Percentiles rank a stretch among this genome's conserved stretches.
Conservation (phyloP, 2,329 filamentous ascomycete species). For the Elsinoe perseae region DNA sequence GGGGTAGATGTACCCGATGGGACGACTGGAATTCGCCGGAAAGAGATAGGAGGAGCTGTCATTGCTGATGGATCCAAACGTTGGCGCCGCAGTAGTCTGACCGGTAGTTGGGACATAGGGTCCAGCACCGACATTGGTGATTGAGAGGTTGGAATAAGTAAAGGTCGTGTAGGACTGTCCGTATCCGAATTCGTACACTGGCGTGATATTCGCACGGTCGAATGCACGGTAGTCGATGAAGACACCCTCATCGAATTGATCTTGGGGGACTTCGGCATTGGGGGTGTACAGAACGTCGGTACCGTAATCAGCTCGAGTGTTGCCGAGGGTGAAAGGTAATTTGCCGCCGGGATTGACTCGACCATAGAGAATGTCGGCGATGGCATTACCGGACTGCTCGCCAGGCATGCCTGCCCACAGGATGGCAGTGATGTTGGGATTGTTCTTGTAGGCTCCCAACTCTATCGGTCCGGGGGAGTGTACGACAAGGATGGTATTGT, state of each 20-base stretch:
- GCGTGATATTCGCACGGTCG: conserved; percentile 45
- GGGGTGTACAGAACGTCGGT: conserved; percentile 55
- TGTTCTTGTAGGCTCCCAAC: conserved; percentile 62
- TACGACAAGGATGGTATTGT: conserved; percentile 82
- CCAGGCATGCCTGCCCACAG: conserved; percentile 71
- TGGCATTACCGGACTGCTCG: conserved; percentile 68
- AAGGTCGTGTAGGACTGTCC: conserved; percentile 78
- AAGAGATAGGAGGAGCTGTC: conserved; percentile 59
- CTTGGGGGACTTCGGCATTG: conserved; percentile 64
- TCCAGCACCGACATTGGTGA: conserved; percentile 41
- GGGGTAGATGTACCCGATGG: conserved; percentile 59
- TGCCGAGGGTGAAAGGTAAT: conserved; percentile 70
- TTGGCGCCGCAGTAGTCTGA: conserved; percentile 55
- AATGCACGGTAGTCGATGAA: conserved; percentile 79
- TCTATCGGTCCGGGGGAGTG: conserved; percentile 74
- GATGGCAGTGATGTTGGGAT: conserved; percentile 70
- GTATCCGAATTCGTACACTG: conserved; percentile 73
- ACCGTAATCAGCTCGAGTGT: conserved; percentile 57
- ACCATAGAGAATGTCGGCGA: conserved; percentile 71
- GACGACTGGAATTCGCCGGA: conserved; percentile 50
- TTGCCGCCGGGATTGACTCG: conserved; percentile 65
- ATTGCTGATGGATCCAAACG: conserved; percentile 56
- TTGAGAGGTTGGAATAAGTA: conserved; percentile 58
- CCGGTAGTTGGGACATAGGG: conserved; percentile 56
- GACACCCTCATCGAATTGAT: conserved; percentile 66